phyloP scores from a whole-genome alignment of 169 alveolate species.

The Amoebophrya sp. region DNA sequence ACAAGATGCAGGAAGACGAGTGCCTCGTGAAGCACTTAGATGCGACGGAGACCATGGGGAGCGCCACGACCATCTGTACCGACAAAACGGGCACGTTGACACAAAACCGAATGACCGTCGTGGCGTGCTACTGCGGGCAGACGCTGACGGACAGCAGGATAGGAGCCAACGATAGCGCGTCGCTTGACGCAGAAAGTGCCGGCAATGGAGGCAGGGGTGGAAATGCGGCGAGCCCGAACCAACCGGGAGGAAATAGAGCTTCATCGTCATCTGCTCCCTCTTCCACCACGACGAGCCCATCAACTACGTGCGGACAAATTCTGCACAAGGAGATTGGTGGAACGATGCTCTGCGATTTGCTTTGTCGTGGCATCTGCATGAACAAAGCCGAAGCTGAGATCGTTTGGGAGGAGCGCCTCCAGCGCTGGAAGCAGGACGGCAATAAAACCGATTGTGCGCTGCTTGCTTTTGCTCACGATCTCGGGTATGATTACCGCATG shows the following conservation, averaged over 20 bases:
- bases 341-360: neutral
- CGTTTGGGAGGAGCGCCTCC: neutral
- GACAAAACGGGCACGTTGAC: constrained; percentile 70
- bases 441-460: constrained; percentile 54
- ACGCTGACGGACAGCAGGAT: neutral
- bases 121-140: too few relatives aligned
- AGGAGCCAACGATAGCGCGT: neutral
- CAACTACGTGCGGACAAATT: neutral
- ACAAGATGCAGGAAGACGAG: constrained; percentile 61
- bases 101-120: constrained; percentile 54
- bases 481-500: neutral
- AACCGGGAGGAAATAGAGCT: neutral
- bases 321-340: neutral
- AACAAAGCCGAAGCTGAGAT: neutral
- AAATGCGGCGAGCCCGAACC: neutral
- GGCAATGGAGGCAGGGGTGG: too few relatives aligned
- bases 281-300: neutral
- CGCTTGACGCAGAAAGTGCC: too few relatives aligned
- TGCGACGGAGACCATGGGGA: constrained; percentile 78
- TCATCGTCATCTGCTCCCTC: neutral
- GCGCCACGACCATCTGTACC: constrained; percentile 62
- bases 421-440: constrained; percentile 25
- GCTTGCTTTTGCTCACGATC: constrained; percentile 2
- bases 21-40: constrained; percentile 49
- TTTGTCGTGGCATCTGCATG: neutral